phyloP scores from a whole-genome alignment of 129 eudicot species.

The Logfia minima region DNA sequence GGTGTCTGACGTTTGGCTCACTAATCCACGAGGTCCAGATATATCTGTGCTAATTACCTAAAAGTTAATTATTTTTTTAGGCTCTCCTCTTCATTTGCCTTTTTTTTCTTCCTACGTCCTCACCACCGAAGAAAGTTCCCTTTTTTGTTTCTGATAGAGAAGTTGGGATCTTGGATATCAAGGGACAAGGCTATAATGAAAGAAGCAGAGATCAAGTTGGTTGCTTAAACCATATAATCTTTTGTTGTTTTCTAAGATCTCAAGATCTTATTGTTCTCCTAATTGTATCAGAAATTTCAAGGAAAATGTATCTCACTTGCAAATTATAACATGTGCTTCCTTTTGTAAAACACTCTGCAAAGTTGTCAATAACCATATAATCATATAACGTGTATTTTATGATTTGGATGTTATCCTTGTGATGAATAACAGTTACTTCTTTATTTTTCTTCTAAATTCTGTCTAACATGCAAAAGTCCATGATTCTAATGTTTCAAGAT shows the following conservation, averaged over 20 bases:
- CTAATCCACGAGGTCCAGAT: neutral
- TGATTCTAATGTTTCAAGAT: neutral
- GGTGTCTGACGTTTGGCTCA: neutral
- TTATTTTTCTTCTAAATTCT: neutral
- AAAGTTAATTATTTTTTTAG: neutral
- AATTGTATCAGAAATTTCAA: neutral
- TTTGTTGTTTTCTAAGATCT: neutral
- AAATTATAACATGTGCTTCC: neutral
- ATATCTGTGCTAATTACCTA: neutral
- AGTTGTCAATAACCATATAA: neutral
- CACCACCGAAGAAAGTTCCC: neutral
- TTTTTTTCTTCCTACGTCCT: neutral
- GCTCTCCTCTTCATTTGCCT: neutral
- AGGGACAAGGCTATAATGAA: neutral
- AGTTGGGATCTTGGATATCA: neutral
- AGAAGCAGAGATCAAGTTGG: neutral
- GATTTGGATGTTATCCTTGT: neutral
- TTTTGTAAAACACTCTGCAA: neutral
- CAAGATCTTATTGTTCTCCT: neutral
- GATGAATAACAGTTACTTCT: neutral
- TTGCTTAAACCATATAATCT: neutral
- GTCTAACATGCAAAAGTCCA: neutral
- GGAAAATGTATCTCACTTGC: neutral
- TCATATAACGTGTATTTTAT: neutral
- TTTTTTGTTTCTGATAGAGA: neutral